Evolutionary conservation across 768 basidiomycete genomes (phyloP).

Genomic region (Tylopilus subfusipes): DNA sequence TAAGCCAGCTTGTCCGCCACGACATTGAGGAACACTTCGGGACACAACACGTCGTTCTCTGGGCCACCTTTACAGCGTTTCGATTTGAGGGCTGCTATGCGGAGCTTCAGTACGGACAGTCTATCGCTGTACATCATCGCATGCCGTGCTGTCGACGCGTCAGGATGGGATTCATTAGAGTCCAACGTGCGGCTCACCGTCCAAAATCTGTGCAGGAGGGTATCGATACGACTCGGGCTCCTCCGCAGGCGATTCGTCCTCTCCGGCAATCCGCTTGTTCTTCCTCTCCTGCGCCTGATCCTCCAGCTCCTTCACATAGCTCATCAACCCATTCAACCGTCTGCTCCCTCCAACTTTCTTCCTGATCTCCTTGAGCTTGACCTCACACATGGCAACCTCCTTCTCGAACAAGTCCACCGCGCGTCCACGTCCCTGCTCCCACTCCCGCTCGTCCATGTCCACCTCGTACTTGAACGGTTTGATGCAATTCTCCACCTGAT

Average conservation of each 20-base stretch:
- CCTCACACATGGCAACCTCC: constrained; percentile 82
- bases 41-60: constrained; percentile 85
- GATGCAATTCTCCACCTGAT: constrained; percentile 99
- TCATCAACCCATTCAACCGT: constrained; percentile 69
- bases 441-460: constrained; percentile 89
- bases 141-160: constrained; percentile 65
- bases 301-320: constrained; percentile 80
- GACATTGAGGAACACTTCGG: constrained; percentile 94
- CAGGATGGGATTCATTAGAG: neutral
- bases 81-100: constrained; percentile 81
- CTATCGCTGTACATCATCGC: constrained; percentile 87
- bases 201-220: constrained; percentile 85
- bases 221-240: constrained; percentile 80
- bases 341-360: constrained; percentile 86
- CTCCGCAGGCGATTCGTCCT: constrained; percentile 35
- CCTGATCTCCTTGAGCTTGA: constrained; percentile 80
- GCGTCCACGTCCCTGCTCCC: constrained; percentile 78
- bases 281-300: constrained; percentile 68
- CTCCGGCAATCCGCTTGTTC: constrained; percentile 43
- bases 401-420: constrained; percentile 79
- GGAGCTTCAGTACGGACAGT: constrained; percentile 76
- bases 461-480: constrained; percentile 99
- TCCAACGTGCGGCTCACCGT: constrained; percentile 56
- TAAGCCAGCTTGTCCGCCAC: constrained; percentile 96
- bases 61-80: constrained; percentile 87